Evolutionary conservation across 139 green algal genomes (phyloP).

Genomic region (Chlamydomonas applanata): DNA sequence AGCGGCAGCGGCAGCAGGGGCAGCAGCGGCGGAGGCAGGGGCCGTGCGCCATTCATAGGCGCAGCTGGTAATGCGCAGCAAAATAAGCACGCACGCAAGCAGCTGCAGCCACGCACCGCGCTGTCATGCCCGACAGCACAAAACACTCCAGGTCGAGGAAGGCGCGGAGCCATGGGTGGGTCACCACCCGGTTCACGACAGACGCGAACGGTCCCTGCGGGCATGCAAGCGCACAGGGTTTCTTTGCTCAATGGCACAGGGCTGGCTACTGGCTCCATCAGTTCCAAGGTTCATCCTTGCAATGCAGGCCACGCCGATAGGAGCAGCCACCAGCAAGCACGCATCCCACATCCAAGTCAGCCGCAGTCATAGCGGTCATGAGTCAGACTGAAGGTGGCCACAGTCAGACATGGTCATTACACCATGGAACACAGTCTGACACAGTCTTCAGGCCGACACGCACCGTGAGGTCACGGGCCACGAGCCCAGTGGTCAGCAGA

Average conservation of each 20-base stretch:
- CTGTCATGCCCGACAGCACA: constrained; percentile 47
- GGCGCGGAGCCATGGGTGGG: constrained; percentile 58
- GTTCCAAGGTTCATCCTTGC: too few species aligned
- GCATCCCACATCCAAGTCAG: neutral
- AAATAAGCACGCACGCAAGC: neutral
- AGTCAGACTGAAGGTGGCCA: too few species aligned
- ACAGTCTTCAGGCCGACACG: neutral
- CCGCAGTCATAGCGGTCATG: too few species aligned
- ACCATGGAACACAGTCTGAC: too few species aligned
- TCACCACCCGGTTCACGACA: constrained; percentile 63
- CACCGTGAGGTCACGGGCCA: constrained; percentile 57
- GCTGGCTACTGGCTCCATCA: too few species aligned
- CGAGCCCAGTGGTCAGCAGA: constrained; percentile 34
- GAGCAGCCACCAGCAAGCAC: neutral
- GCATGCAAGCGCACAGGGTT: neutral
- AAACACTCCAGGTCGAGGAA: constrained; percentile 86
- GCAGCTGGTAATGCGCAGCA: too few species aligned
- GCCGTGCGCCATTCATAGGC: neutral
- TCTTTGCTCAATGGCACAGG: neutral
- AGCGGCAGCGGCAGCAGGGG: too few species aligned
- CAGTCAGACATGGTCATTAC: too few species aligned
- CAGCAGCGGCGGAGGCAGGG: too few species aligned
- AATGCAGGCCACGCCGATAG: too few species aligned
- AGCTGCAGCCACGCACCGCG: neutral
- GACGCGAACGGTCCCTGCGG: constrained; percentile 60